Percentiles rank a stretch among this genome's conserved stretches.
phyloP scores from a whole-genome alignment of 179 eudicot species.

The Dionaea muscipula region DNA sequence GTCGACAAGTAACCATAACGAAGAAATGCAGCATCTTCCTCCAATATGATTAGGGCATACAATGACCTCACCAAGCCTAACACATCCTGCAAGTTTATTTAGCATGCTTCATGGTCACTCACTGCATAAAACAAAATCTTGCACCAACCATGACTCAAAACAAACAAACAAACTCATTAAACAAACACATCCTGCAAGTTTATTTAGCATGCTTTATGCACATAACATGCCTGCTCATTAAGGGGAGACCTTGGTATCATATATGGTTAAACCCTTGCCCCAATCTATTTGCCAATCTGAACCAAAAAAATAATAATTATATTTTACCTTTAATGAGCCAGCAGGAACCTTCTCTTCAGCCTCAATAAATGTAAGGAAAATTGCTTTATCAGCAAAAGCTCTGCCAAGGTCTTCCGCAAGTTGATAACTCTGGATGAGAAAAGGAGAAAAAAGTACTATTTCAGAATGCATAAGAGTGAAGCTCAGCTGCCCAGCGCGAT shows the following conservation, averaged over 20 bases:
- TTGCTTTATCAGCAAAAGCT: constrained; percentile 81
- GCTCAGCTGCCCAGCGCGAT: too few relatives aligned
- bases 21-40: constrained; percentile 87
- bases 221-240: too few relatives aligned
- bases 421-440: constrained; percentile 48
- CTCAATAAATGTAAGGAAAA: constrained; percentile 53
- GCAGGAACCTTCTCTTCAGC: constrained; percentile 52
- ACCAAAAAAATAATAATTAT: too few relatives aligned
- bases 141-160: too few relatives aligned
- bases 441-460: constrained; percentile 4
- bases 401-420: constrained; percentile 90
- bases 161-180: too few relatives aligned
- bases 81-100: constrained; percentile 39
- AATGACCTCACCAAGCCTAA: constrained; percentile 55
- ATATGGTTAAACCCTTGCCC: too few relatives aligned
- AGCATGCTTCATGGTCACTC: neutral
- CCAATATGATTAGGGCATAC: constrained; percentile 58
- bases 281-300: too few relatives aligned
- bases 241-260: too few relatives aligned
- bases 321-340: constrained; percentile 62
- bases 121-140: neutral
- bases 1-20: constrained; percentile 64
- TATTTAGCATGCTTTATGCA: too few relatives aligned
- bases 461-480: neutral
- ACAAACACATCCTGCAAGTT: too few relatives aligned